Evolutionary conservation across 148 eudicot species (phyloP).

Genomic region (Rhododendron mucronatum): DNA sequence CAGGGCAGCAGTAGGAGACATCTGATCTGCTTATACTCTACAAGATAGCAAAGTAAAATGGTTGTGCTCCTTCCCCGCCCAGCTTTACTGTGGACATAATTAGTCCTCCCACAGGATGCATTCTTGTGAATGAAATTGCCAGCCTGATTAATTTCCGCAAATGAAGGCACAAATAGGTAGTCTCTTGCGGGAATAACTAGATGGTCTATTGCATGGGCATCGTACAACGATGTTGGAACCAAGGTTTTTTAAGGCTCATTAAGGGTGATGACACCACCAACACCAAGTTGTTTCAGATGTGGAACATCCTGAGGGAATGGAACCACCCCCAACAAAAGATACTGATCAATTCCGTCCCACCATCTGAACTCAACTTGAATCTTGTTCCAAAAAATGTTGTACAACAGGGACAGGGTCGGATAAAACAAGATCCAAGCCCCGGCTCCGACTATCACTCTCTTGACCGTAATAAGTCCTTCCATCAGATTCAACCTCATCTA

Average conservation of each 20-base stretch:
- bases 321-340: constrained; percentile 62
- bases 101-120: constrained; percentile 52
- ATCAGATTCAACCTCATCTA: constrained; percentile 8
- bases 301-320: constrained; percentile 69
- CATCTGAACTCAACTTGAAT: constrained; percentile 70
- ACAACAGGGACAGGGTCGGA: constrained; percentile 69
- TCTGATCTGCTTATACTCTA: constrained; percentile 43
- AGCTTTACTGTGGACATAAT: constrained; percentile 95
- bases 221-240: constrained; percentile 55
- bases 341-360: constrained; percentile 86
- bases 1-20: constrained; percentile 58
- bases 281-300: constrained; percentile 61
- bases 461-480: neutral
- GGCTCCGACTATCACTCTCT: constrained; percentile 59
- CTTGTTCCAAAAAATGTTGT: constrained; percentile 61
- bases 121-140: constrained; percentile 17
- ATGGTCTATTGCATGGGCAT: constrained; percentile 66
- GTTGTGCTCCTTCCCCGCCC: constrained; percentile 92
- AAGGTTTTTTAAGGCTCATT: constrained; percentile 71
- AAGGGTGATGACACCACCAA: constrained; percentile 75
- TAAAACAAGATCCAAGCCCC: constrained; percentile 71
- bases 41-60: constrained; percentile 69
- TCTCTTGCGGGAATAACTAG: constrained; percentile 73
- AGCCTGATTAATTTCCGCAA: constrained; percentile 21
- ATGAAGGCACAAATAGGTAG: constrained; percentile 71